Evolutionary conservation across 2,329 filamentous ascomycete species (phyloP).

Genomic region (Dothidotthia symphoricarpi): DNA sequence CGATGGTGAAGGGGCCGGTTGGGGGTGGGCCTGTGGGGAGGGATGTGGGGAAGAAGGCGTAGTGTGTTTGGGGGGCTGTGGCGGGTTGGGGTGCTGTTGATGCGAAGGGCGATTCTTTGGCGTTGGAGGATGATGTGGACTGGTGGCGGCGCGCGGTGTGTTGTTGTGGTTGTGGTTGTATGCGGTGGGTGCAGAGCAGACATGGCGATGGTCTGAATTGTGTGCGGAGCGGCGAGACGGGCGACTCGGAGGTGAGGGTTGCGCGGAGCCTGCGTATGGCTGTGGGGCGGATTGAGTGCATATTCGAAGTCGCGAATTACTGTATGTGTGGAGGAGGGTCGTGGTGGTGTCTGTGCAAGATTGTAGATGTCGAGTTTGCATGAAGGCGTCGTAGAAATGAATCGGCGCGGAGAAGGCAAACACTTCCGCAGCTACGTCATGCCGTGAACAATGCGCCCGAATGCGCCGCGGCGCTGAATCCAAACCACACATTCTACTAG

Average conservation of each 20-base stretch:
- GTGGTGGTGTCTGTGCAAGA: too few relatives aligned
- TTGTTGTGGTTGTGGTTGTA: constrained; percentile 7
- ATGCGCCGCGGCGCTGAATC: too few relatives aligned
- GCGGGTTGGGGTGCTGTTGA: constrained; percentile 9
- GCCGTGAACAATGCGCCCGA: too few relatives aligned
- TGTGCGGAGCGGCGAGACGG: constrained; percentile 13
- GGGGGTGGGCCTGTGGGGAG: constrained; percentile 78
- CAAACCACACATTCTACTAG: too few relatives aligned
- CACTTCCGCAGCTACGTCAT: too few relatives aligned
- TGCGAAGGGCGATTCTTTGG: constrained; percentile 18
- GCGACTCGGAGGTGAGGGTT: constrained; percentile 15
- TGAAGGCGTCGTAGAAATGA: too few relatives aligned
- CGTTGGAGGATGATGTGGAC: constrained; percentile 17
- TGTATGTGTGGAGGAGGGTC: too few relatives aligned
- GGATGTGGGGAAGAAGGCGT: constrained; percentile 82
- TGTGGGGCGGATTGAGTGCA: constrained; percentile 24
- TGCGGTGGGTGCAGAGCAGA: constrained; percentile 22
- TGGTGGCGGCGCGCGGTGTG: constrained; percentile 20
- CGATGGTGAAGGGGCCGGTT: constrained; percentile 69
- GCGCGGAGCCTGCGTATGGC: constrained; percentile 27
- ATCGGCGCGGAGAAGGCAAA: too few relatives aligned
- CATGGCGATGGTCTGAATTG: constrained; percentile 23
- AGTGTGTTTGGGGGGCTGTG: constrained; percentile 59
- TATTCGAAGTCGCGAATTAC: too few relatives aligned
- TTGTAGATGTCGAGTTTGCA: too few relatives aligned